Evolutionary conservation across 441 rosid species (phyloP).

Genomic region (Gossypium lobatum): DNA sequence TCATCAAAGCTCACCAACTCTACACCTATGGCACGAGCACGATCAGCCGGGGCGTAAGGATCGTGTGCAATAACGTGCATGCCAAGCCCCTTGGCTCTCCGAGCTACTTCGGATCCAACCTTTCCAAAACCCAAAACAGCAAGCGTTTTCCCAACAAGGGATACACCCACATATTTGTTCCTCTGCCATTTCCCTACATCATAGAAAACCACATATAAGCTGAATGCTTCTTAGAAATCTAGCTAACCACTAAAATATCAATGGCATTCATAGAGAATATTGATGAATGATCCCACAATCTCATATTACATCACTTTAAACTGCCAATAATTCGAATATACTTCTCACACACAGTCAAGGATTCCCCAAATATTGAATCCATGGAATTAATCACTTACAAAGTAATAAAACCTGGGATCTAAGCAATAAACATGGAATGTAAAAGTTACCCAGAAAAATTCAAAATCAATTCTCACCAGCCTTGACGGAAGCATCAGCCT

Average conservation of each 20-base stretch:
- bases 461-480: conserved; percentile 40
- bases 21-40: conserved; percentile 87
- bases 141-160: conserved; percentile 90
- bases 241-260: neutral
- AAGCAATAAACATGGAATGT: neutral
- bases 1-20: conserved; percentile 80
- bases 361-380: too few species aligned
- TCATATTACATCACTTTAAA: neutral
- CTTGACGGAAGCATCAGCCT: conserved; percentile 86
- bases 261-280: neutral
- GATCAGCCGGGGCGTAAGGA: conserved; percentile 92
- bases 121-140: conserved; percentile 95
- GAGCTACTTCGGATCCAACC: conserved; percentile 91
- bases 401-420: neutral
- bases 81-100: conserved; percentile 94
- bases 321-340: neutral
- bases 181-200: conserved; percentile 81
- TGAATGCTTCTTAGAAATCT: neutral
- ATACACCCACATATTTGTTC: conserved; percentile 92
- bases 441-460: neutral
- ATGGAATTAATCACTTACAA: conserved; percentile 22
- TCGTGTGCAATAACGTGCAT: conserved; percentile 94
- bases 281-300: neutral
- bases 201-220: neutral
- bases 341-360: neutral